Conservation (phyloP, 805 yeast species). For the Yamadazyma sp. region DNA sequence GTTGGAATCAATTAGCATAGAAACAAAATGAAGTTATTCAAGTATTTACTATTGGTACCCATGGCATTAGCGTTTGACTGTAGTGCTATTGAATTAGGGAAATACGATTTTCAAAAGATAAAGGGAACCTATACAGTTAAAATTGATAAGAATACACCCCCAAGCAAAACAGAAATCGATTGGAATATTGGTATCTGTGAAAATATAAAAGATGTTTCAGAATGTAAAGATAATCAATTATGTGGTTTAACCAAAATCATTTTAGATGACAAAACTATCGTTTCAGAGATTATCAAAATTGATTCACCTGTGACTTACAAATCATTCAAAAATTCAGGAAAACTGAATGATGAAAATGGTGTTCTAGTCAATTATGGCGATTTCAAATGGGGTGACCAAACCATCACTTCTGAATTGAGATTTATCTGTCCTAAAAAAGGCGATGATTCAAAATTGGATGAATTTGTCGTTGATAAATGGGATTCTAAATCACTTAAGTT, state of each 20-base stretch:
- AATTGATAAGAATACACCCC: constrained; percentile 64
- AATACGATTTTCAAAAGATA: constrained; percentile 44
- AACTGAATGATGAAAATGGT: constrained; percentile 24
- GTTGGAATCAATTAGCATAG: no score
- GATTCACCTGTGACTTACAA: constrained; percentile 35
- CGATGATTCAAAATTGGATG: constrained; percentile 15
- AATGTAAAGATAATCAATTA: constrained; percentile 68
- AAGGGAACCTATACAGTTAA: constrained; percentile 48
- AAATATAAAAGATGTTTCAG: constrained; percentile 37
- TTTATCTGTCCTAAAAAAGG: constrained; percentile 44
- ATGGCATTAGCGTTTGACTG: constrained; percentile 17
- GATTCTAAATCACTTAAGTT: constrained; percentile 29
- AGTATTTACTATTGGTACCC: constrained; percentile 3
- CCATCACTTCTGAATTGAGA: constrained; percentile 44
- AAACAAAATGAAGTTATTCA: constrained; percentile 6
- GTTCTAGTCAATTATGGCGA: constrained; percentile 44
- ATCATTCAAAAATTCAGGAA: constrained; percentile 25
- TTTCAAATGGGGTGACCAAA: constrained; percentile 67
- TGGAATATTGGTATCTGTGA: constrained; percentile 79
- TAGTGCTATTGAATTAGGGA: constrained; percentile 29
- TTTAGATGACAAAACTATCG: constrained; percentile 45
- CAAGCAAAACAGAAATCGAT: constrained; percentile 56
- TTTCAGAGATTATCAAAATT: constrained; percentile 63
- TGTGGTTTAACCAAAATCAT: constrained; percentile 69
- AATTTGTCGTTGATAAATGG: constrained; percentile 33